These are phyloP conservation scores for Fusarium odoratissimum DNA, from an alignment of 2,329 filamentous ascomycete species.

Conservation along the genomic window DNA sequence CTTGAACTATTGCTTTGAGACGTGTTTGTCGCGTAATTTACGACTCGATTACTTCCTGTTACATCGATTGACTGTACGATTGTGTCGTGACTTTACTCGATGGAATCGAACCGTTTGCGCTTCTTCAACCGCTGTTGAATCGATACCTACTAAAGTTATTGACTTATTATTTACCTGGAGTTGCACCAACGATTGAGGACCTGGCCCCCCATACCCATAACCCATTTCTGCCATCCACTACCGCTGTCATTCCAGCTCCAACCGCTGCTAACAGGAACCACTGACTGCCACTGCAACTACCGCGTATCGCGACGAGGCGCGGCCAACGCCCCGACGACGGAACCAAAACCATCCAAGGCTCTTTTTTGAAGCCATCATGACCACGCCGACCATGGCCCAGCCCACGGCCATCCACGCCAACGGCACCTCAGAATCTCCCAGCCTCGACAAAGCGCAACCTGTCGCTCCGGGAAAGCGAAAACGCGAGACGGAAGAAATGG, in stretches of 20 bases:
- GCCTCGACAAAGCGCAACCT: slow-evolving; percentile 47
- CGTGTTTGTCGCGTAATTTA: slow-evolving; percentile 40
- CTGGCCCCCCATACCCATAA: slow-evolving; percentile 13
- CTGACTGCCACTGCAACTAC: slow-evolving; percentile 50
- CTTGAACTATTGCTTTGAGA: slow-evolving; percentile 39
- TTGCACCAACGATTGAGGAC: slow-evolving; percentile 54
- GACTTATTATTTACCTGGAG: slow-evolving; percentile 44
- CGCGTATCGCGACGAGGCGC: slow-evolving; percentile 57
- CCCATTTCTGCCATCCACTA: slow-evolving; percentile 48
- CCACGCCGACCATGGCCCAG: slow-evolving; percentile 55
- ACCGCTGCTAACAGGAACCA: slow-evolving; percentile 41
- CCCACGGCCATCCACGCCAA: slow-evolving; percentile 54
- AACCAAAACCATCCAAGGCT: slow-evolving; percentile 14
- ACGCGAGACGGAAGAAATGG: slow-evolving; percentile 60
- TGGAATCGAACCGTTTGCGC: slow-evolving; percentile 48
- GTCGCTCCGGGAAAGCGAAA: slow-evolving; percentile 65
- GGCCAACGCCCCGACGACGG: slow-evolving; percentile 47
- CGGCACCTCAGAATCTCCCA: slow-evolving; percentile 54
- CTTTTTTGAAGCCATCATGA: slow-evolving; percentile 40
- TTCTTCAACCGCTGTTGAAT: slow-evolving; percentile 37
- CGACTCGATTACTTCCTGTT: slow-evolving; percentile 38
- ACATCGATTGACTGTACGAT: slow-evolving; percentile 49
- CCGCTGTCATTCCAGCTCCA: slow-evolving; percentile 44
- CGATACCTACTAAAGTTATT: slow-evolving; percentile 48
- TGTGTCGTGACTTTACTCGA: slow-evolving; percentile 48